Evolutionary conservation across 208 protist genomes (phyloP).

Genomic region (Wallacemonas sp.): DNA sequence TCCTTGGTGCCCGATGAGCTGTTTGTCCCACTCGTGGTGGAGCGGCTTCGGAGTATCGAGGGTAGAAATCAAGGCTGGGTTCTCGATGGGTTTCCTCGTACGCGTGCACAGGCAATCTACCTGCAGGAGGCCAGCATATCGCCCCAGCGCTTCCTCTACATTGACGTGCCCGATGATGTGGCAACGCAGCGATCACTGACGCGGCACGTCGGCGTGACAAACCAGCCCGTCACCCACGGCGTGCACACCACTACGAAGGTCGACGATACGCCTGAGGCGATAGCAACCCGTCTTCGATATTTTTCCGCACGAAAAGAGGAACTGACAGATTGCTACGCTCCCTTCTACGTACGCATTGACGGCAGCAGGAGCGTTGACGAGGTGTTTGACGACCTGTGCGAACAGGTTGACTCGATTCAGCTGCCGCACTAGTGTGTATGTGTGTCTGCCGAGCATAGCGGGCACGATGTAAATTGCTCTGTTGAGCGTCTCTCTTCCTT

Average conservation of each 20-base stretch:
- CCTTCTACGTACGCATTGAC: constrained; percentile 56
- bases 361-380: constrained; percentile 27
- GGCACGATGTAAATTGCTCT: too few species aligned
- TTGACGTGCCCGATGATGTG: constrained; percentile 48
- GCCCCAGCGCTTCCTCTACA: constrained; percentile 67
- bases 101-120: constrained; percentile 69
- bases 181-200: constrained; percentile 35
- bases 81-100: constrained; percentile 81
- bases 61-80: constrained; percentile 63
- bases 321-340: constrained; percentile 53
- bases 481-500: too few species aligned
- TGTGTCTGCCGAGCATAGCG: too few species aligned
- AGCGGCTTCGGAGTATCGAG: constrained; percentile 39
- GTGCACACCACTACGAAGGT: constrained; percentile 18
- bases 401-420: constrained; percentile 43
- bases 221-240: constrained; percentile 18
- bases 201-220: constrained; percentile 23
- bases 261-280: constrained; percentile 38
- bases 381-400: constrained; percentile 49
- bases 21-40: constrained; percentile 71
- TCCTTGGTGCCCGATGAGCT: constrained; percentile 76
- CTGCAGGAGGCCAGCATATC: constrained; percentile 69
- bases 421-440: constrained; percentile 25
- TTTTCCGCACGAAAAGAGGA: constrained; percentile 53
- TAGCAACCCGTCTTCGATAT: constrained; percentile 39